Base-by-base conservation (phyloP, 257 asterid genomes). In the Solanum chmielewskii region DNA sequence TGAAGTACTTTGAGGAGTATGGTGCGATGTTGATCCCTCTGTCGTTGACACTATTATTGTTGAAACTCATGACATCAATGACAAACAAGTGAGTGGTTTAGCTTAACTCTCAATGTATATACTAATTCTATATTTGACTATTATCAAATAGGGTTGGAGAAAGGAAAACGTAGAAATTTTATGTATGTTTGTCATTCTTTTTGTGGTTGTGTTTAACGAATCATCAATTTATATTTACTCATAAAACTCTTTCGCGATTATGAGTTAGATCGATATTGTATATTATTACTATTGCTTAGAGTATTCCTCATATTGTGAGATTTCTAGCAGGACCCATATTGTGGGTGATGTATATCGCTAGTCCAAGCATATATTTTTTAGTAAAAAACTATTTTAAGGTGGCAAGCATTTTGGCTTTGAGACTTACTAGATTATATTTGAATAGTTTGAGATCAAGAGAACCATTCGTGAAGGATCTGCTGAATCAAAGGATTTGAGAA, bases 381-480 rank as follows among this genome's bases (percentile, higher is more conserved):
- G 20, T 21, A 5, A 37, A 37, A 21, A 74, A 49, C 29, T 75
- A 52, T 15, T 39, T 33, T 6, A 3, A 37, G 82, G 82, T n/a
- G 35, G 35, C 1, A 7, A 11, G 37, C 4, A 76, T 41, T 42
- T 21, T n/a, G 35, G 37, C 4, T 76, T 39, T 42, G 23, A 41
- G 60, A 42, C 83, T 76, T 12, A n/a, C 5, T 39, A 10, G 25
- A 47, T 80, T 80, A 47, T 9, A 83, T 64, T 21, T 88, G 39
- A 62, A 8, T 92, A 95, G 99, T 98, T 97, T 88, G 99, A 97
- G 93, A 95, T 97, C 23, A 95, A 97, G 89, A 94, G 98, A 92
- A 95, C 99, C 60, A 96, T 95, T 87, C 99, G 97, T 1, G 94
- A 94, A 91, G 99, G 98, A 66, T 89, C 99, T 27, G 93, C 96